Evolutionary conservation across 1,139 yeast species (phyloP).

Genomic region (Debaryomyces sp.): DNA sequence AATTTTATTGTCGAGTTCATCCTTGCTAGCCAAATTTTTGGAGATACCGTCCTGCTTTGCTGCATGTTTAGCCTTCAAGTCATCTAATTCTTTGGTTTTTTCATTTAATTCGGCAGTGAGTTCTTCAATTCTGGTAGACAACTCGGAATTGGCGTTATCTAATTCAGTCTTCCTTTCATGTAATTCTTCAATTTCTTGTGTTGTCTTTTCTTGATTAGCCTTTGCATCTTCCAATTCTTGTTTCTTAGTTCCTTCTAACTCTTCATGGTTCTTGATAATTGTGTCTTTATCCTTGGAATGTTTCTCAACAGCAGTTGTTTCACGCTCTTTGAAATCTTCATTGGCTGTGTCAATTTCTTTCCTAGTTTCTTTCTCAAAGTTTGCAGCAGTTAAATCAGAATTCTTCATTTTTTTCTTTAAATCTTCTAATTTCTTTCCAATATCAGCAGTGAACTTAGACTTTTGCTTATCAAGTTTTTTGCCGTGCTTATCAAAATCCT

Average conservation of each 20-base stretch:
- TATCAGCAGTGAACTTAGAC: slow-evolving; percentile 42
- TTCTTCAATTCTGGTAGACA: slow-evolving; percentile 42
- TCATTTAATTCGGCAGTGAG: slow-evolving; percentile 45
- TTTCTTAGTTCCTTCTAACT: slow-evolving; percentile 50
- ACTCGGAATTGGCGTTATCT: slow-evolving; percentile 48
- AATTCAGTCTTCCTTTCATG: slow-evolving; percentile 45
- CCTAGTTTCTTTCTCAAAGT: slow-evolving; percentile 42
- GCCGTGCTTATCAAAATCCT: slow-evolving; percentile 45
- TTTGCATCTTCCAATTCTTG: slow-evolving; percentile 54
- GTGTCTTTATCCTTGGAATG: slow-evolving; percentile 51
- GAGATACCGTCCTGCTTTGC: slow-evolving; percentile 43
- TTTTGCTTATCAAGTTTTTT: slow-evolving; percentile 43
- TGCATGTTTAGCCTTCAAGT: slow-evolving; percentile 41
- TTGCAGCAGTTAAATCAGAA: slow-evolving; percentile 35
- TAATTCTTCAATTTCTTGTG: slow-evolving; percentile 47
- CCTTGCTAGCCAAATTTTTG: slow-evolving; percentile 39
- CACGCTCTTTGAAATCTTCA: slow-evolving; percentile 49
- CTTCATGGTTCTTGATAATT: slow-evolving; percentile 47
- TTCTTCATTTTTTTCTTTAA: slow-evolving; percentile 32
- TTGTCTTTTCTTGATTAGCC: slow-evolving; percentile 47
- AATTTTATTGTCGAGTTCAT: slow-evolving; percentile 43
- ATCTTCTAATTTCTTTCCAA: slow-evolving; percentile 37
- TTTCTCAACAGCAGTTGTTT: slow-evolving; percentile 48
- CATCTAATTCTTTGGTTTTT: slow-evolving; percentile 43
- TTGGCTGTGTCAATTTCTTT: slow-evolving; percentile 50